Base-by-base conservation (phyloP, 768 basidiomycete genomes). In the Tricholoma saponaceum region DNA sequence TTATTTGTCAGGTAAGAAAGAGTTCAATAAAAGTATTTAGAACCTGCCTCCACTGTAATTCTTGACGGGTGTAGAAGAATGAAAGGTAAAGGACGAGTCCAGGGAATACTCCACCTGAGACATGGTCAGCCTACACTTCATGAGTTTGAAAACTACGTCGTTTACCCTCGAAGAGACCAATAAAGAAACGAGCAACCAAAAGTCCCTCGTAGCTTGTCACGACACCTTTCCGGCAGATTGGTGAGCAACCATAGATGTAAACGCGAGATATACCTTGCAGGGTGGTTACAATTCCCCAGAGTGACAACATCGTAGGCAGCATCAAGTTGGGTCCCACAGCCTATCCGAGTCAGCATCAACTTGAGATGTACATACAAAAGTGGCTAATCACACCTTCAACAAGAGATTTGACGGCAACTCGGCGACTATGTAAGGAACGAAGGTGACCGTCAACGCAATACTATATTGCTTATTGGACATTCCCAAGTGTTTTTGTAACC, bases 211-310 rank as follows among this genome's bases (percentile, higher is more conserved):
- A 82, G 51, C 59, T 73, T 33, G 66, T 70, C 16, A 81, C 76
- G 13, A 86, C 73, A 25, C 87, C 83, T 67, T 49, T 16, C n/a
- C 47, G 8, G 28, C n/a, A n/a, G 57, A 4, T 20, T 20, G 25
- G 20, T 23, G 20, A 28, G 12, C 18, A 18, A 62, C 4, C 20
- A 33, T 5, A 25, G 28, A n/a, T 39, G 3, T 12, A 39, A 39
- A 5, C 39, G 46, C n/a, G 44, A 49, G 26, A 58, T 62, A 26
- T 52, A 79, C 84, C 86, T 77, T 89, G 86, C 47, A 83, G 71
- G 6, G 83, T 76, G 8, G 80, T 78, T 9, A 84, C 78, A 16
- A 87, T 47, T 16, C 88, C 88, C 87, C 89, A 90, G 1, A 82
- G 62, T 0, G 80, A 76, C 51, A 88, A 70, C 79, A 88, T 82